A percentile compares a stretch with the other conserved stretches of the same genome.
phyloP scores from a whole-genome alignment of 345 rosid genomes.

The Eucalyptus curtisii region DNA sequence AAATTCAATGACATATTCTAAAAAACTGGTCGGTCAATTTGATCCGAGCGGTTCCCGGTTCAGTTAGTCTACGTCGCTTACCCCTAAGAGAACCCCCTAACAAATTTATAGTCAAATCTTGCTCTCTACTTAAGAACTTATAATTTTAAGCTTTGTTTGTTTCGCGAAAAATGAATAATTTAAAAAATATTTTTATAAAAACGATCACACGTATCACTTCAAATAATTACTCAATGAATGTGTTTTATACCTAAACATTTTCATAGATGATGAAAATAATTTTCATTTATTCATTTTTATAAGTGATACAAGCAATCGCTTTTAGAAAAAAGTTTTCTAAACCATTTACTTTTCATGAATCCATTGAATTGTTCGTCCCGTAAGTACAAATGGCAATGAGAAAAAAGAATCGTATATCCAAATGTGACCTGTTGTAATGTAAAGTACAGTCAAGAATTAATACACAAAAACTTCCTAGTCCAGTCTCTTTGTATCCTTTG shows the following conservation, averaged over 20 bases:
- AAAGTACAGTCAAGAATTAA: not conserved
- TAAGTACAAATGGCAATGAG: not conserved
- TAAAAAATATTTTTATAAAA: not conserved
- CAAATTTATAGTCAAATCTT: not conserved
- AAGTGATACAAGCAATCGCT: not conserved
- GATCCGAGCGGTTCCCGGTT: accelerated
- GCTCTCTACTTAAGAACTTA: not conserved
- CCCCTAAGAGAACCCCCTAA: not conserved
- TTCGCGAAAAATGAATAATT: accelerated
- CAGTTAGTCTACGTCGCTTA: accelerated
- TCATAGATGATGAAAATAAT: accelerated
- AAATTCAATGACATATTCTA: too few species aligned
- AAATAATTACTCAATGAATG: not conserved
- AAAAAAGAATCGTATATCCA: not conserved
- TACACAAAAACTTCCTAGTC: not conserved
- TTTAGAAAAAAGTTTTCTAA: not conserved
- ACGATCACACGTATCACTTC: accelerated
- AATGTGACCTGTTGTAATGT: not conserved
- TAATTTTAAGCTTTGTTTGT: accelerated
- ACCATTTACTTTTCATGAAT: accelerated
- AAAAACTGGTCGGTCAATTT: accelerated
- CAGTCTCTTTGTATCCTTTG: not conserved
- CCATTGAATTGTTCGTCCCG: not conserved
- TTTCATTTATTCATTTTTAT: not conserved
- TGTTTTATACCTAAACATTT: not conserved